Evolutionary conservation across 2,329 filamentous ascomycete genomes (phyloP).

Genomic region (Gaeumannomyces sp.): DNA sequence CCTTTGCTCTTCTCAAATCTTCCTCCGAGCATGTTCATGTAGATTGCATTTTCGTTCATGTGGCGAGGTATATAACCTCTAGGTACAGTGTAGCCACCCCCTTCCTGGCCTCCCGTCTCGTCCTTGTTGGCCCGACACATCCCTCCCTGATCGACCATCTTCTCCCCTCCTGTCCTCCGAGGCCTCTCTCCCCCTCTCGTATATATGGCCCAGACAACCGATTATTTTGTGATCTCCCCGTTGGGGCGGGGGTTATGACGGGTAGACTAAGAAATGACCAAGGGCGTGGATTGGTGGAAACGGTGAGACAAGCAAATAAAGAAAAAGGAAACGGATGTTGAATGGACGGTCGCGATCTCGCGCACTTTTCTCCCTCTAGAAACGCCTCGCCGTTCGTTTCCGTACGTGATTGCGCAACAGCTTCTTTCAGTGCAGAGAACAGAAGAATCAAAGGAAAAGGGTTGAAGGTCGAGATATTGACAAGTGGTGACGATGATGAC

Average conservation of each 20-base stretch:
- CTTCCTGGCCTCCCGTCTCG: no score
- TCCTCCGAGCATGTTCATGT: neutral
- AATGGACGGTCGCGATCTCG: no score
- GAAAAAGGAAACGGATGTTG: neutral
- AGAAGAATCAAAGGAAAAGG: neutral
- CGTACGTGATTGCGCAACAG: no score
- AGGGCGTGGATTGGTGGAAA: neutral
- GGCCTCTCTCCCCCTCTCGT: neutral
- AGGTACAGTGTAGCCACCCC: neutral
- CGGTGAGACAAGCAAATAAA: neutral
- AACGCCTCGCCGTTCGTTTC: neutral
- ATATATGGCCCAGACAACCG: neutral
- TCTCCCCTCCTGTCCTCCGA: neutral
- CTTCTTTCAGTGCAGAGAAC: no score
- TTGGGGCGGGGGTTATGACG: no score
- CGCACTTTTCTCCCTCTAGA: neutral
- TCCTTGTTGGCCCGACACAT: no score
- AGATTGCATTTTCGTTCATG: neutral
- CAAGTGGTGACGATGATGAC: neutral
- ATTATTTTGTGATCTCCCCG: no score
- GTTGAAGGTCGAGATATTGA: neutral
- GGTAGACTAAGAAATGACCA: no score
- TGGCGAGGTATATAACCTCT: neutral
- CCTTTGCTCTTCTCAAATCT: neutral
- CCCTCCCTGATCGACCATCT: no score